Percentiles rank a stretch among this genome's conserved stretches.
Conservation (phyloP, 78 protist genomes). For the Protostelium mycophagum region DNA sequence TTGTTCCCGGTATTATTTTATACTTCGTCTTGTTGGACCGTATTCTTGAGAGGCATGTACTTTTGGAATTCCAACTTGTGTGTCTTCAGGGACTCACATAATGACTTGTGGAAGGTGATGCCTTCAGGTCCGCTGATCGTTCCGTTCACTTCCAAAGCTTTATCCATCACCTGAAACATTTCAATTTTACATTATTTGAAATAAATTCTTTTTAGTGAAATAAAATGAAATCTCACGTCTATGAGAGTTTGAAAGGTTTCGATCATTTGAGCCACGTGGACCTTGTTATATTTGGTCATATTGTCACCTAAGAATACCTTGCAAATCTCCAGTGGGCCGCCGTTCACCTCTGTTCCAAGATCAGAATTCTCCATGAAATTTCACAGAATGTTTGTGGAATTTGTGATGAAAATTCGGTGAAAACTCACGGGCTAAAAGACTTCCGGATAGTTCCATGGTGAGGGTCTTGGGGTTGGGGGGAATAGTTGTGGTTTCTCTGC, state of each 20-base stretch:
- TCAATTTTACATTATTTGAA: no score
- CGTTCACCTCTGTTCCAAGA: slow-evolving; percentile 29
- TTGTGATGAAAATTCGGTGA: not conserved
- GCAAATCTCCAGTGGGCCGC: slow-evolving; percentile 59
- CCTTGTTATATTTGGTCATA: not conserved
- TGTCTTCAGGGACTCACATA: not conserved
- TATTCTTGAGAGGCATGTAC: not conserved
- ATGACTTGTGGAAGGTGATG: not conserved
- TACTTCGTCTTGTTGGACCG: no score
- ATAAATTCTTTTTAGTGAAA: not conserved
- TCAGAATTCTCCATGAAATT: not conserved
- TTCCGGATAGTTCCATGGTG: slow-evolving; percentile 50
- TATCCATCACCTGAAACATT: not conserved
- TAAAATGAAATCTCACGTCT: not conserved
- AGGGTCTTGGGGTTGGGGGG: slow-evolving; percentile 44
- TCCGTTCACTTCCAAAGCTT: not conserved
- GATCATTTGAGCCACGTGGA: not conserved
- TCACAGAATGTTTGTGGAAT: not conserved
- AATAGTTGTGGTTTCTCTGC: slow-evolving; percentile 19
- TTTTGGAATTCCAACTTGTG: not conserved
- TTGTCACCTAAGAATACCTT: slow-evolving; percentile 22
- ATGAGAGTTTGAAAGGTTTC: not conserved
- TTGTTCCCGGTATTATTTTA: no score
- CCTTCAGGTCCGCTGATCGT: not conserved
- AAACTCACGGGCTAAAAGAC: slow-evolving; percentile 13